These are phyloP conservation scores for Myxozyma vanderwaltii DNA, from an alignment of 805 yeast genomes.

Conservation along the genomic window DNA sequence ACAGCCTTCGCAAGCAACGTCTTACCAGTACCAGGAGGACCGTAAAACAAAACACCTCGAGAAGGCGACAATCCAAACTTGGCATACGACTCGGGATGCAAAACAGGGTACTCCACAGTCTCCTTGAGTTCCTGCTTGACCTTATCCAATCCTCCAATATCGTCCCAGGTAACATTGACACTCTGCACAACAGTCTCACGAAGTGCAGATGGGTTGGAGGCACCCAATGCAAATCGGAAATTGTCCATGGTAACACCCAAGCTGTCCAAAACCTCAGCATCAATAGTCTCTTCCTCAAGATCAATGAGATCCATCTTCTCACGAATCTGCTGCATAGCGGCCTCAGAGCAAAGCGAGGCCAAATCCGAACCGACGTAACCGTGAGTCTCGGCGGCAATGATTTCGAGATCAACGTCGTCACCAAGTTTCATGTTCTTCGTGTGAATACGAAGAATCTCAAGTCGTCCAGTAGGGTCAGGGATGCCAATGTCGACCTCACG, in stretches of 20 bases:
- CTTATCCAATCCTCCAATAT: slow-evolving; percentile 96
- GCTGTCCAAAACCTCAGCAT: slow-evolving; percentile 93
- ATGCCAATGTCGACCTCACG: slow-evolving; percentile 86
- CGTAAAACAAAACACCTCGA: slow-evolving; percentile 97
- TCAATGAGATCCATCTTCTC: slow-evolving; percentile 99
- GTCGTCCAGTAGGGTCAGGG: slow-evolving; percentile 98
- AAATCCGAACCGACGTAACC: slow-evolving; percentile 99
- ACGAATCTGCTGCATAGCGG: slow-evolving; percentile 99
- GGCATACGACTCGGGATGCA: slow-evolving; percentile 98
- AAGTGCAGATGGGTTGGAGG: slow-evolving; percentile 97
- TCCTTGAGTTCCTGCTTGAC: slow-evolving; percentile 97
- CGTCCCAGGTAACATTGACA: slow-evolving; percentile 99
- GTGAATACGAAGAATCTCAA: slow-evolving; percentile 95
- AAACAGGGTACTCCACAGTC: slow-evolving; percentile 98
- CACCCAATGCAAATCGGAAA: slow-evolving; percentile 96
- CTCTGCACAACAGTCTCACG: slow-evolving; percentile 99
- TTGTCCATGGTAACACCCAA: slow-evolving; percentile 99
- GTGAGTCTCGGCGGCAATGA: slow-evolving; percentile 95
- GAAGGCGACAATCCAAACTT: slow-evolving; percentile 98
- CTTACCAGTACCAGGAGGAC: slow-evolving; percentile 99
- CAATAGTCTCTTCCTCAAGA: slow-evolving; percentile 93
- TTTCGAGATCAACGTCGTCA: slow-evolving; percentile 92
- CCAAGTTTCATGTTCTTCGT: slow-evolving; percentile 97
- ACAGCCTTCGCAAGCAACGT: slow-evolving; percentile 97
- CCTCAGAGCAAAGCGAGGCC: slow-evolving; percentile 98